Percentiles rank a stretch among this genome's conserved stretches.
These are phyloP conservation scores for Mediolabrus comicus DNA, from an alignment of 108 stramenopile species.

Conservation along the genomic window DNA sequence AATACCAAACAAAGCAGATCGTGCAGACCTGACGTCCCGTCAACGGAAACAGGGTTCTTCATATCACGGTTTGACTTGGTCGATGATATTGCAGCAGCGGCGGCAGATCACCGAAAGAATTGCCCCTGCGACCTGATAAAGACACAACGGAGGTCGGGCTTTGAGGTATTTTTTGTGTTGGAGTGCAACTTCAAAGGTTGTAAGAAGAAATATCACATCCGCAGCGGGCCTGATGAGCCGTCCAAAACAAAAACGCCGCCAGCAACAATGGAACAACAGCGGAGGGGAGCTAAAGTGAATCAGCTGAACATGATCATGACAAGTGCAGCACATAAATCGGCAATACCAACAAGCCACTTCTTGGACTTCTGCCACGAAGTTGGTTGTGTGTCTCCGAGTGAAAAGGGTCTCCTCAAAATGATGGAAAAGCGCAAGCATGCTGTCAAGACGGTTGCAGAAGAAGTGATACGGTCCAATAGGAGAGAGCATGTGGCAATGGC, in stretches of 20 bases:
- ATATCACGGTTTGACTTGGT: no score
- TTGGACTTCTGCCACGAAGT: neutral
- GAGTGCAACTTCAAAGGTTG: neutral
- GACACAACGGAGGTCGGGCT: no score
- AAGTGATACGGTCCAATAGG: neutral
- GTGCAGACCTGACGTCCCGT: no score
- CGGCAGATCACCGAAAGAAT: no score
- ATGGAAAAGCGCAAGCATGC: neutral
- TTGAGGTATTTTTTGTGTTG: neutral
- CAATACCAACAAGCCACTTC: neutral
- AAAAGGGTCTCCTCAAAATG: neutral
- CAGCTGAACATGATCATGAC: neutral
- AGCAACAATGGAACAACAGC: neutral
- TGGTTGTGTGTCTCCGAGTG: neutral
- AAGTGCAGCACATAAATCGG: neutral
- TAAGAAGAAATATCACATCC: neutral
- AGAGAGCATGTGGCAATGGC: neutral
- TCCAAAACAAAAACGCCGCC: no score
- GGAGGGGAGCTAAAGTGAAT: neutral
- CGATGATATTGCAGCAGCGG: no score
- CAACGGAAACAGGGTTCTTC: no score
- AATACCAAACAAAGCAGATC: no score
- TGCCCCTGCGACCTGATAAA: no score
- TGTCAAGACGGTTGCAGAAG: neutral
- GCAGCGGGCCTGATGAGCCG: neutral